A percentile compares a stretch with the other conserved stretches of the same genome.
phyloP scores from a whole-genome alignment of 495 filamentous ascomycete genomes.

The Hyaloscypha bicolor region DNA sequence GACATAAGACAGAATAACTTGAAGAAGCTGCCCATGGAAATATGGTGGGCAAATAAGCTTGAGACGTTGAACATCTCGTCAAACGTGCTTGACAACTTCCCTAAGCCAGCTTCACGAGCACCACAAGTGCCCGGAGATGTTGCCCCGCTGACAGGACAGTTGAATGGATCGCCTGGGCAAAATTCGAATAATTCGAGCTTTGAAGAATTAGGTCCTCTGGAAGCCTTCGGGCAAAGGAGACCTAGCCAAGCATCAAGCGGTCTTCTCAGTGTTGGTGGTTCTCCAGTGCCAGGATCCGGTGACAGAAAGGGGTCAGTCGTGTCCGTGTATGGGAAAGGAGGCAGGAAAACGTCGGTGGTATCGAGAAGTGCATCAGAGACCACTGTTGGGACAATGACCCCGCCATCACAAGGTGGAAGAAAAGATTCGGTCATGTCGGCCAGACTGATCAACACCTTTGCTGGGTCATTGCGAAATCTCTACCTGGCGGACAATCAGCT shows the following conservation, averaged over 20 bases:
- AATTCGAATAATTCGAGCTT: slow-evolving; percentile 65
- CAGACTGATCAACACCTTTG: slow-evolving; percentile 79
- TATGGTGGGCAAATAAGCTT: slow-evolving; percentile 88
- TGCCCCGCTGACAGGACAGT: slow-evolving; percentile 29
- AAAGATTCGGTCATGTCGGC: slow-evolving; percentile 87
- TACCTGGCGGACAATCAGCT: slow-evolving; percentile 93
- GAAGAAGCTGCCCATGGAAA: slow-evolving; percentile 80
- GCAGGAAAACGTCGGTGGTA: slow-evolving; percentile 81
- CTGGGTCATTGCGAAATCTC: slow-evolving; percentile 77
- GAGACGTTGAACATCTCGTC: slow-evolving; percentile 94
- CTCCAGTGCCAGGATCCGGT: slow-evolving; percentile 59
- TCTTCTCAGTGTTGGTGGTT: slow-evolving; percentile 71
- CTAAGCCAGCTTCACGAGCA: slow-evolving; percentile 71
- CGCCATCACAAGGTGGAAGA: slow-evolving; percentile 50
- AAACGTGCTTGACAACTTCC: slow-evolving; percentile 87
- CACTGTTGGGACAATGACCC: slow-evolving; percentile 53
- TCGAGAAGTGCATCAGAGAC: slow-evolving; percentile 56
- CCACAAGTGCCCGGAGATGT: slow-evolving; percentile 58
- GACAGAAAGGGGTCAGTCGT: slow-evolving; percentile 81
- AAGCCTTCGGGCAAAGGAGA: slow-evolving; percentile 65
- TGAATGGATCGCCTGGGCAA: slow-evolving; percentile 50
- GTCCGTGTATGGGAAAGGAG: slow-evolving; percentile 72
- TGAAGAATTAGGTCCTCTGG: slow-evolving; percentile 74
- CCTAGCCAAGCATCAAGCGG: slow-evolving; percentile 84
- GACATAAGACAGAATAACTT: slow-evolving; percentile 93